phyloP scores from a whole-genome alignment of 2,329 filamentous ascomycete genomes.

The Rutstroemia sp. region DNA sequence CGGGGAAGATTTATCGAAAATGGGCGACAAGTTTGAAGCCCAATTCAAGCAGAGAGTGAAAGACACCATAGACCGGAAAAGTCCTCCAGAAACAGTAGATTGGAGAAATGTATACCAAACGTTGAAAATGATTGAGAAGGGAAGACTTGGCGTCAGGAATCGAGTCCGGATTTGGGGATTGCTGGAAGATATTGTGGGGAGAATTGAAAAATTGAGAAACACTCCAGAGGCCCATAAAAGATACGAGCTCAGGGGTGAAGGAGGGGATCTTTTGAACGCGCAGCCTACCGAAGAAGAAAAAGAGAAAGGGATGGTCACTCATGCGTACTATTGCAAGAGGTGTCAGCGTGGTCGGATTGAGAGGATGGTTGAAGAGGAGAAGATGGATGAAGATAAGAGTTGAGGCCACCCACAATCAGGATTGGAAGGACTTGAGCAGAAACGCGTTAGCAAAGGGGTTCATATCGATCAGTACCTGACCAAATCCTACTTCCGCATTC shows the following conservation, averaged over 20 bases:
- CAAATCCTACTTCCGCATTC: too few species aligned
- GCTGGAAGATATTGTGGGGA: slow-evolving; percentile 3
- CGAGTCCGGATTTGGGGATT: slow-evolving; percentile 7
- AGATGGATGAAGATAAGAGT: not conserved
- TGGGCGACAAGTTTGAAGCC: not conserved
- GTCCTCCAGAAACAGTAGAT: not conserved
- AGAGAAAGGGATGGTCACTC: not conserved
- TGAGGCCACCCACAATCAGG: not conserved
- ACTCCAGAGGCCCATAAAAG: not conserved
- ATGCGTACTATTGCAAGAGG: not conserved
- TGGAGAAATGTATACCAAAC: slow-evolving; percentile 9
- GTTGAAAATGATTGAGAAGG: slow-evolving; percentile 5
- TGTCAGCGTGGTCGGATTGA: not conserved
- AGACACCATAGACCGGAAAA: not conserved
- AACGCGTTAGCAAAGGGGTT: too few species aligned
- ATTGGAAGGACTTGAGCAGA: not conserved
- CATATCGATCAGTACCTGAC: too few species aligned
- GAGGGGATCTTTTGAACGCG: not conserved
- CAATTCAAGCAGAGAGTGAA: slow-evolving; percentile 1
- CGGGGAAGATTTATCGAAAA: slow-evolving; percentile 4
- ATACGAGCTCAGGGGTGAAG: not conserved
- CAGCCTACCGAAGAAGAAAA: not conserved
- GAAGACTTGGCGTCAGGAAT: slow-evolving; percentile 5
- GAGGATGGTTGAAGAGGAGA: not conserved
- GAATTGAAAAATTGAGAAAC: slow-evolving; percentile 6